These are phyloP conservation scores for Musa schizocarpa DNA, from an alignment of 176 grass and related monocot genomes.

Conservation along the genomic window DNA sequence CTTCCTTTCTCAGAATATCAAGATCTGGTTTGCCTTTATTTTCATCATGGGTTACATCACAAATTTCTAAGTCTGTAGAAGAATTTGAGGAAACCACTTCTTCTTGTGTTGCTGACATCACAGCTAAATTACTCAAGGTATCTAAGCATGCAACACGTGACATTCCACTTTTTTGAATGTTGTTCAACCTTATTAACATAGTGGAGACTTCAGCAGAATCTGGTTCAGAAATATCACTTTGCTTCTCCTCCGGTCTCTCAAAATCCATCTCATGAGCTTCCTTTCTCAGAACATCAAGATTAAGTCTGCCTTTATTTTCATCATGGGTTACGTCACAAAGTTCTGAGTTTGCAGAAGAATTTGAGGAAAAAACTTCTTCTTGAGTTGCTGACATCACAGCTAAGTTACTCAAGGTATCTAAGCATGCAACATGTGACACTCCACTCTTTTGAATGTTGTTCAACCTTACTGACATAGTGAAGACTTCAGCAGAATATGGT, in stretches of 20 bases:
- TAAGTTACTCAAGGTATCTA: slow-evolving; percentile 17
- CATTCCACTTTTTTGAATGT: slow-evolving; percentile 27
- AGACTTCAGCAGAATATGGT: slow-evolving; percentile 21
- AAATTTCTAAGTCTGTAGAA: slow-evolving; percentile 11
- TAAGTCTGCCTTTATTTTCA: neutral
- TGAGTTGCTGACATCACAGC: slow-evolving; percentile 21
- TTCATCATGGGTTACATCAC: slow-evolving; percentile 2
- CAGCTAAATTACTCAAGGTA: slow-evolving; percentile 25
- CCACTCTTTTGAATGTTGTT: slow-evolving; percentile 22
- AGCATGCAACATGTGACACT: slow-evolving; percentile 22
- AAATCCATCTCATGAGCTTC: slow-evolving; percentile 23
- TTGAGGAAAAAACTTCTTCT: slow-evolving; percentile 21
- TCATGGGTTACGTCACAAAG: neutral
- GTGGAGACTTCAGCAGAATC: slow-evolving; percentile 13
- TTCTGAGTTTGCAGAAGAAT: slow-evolving; percentile 24
- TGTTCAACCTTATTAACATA: slow-evolving; percentile 5
- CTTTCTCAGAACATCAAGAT: neutral
- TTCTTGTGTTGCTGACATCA: slow-evolving; percentile 13
- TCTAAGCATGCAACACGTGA: slow-evolving; percentile 17
- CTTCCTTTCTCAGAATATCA: slow-evolving; percentile 6
- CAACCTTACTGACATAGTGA: slow-evolving; percentile 2
- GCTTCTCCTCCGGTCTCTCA: slow-evolving; percentile 23
- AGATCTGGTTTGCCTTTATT: neutral
- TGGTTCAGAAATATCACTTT: slow-evolving; percentile 23
- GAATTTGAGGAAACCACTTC: slow-evolving; percentile 21